Evolutionary conservation across 352 stramenopile genomes (phyloP).

Genomic region (Globisporangium canariense): DNA sequence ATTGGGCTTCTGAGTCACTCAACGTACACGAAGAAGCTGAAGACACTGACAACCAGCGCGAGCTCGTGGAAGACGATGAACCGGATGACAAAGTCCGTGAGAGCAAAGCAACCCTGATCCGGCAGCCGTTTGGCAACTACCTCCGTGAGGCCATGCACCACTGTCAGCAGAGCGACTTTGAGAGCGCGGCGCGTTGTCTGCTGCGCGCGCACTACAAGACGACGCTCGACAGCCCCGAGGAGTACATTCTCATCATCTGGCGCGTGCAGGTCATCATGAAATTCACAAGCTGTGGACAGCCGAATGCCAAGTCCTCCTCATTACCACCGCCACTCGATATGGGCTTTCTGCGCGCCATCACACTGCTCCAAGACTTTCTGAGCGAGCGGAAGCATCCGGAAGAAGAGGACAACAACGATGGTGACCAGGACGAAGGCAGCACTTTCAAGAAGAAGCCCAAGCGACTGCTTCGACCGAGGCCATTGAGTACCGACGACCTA

Average conservation of each 20-base stretch:
- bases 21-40: background rate
- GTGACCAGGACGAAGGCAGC: background rate
- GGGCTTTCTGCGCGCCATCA: constrained; percentile 20
- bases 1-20: constrained; percentile 18
- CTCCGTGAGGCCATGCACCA: constrained; percentile 20
- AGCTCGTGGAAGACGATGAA: background rate
- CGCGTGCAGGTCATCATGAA: constrained; percentile 33
- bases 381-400: constrained; percentile 24
- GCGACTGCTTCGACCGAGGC: background rate
- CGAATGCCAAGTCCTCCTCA: background rate
- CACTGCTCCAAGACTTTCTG: constrained; percentile 36
- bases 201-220: constrained; percentile 56
- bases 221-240: constrained; percentile 40
- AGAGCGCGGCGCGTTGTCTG: constrained; percentile 25
- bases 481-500: background rate
- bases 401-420: constrained; percentile 16
- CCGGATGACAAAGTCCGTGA: background rate
- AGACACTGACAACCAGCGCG: constrained; percentile 11
- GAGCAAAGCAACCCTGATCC: constrained; percentile 10
- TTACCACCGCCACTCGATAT: background rate
- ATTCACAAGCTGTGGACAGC: background rate
- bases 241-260: constrained; percentile 47
- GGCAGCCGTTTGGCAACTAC: constrained; percentile 18
- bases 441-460: background rate
- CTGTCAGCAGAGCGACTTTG: constrained; percentile 15